phyloP scores from a whole-genome alignment of 2,329 filamentous ascomycete genomes.

The Fusarium sp. region DNA sequence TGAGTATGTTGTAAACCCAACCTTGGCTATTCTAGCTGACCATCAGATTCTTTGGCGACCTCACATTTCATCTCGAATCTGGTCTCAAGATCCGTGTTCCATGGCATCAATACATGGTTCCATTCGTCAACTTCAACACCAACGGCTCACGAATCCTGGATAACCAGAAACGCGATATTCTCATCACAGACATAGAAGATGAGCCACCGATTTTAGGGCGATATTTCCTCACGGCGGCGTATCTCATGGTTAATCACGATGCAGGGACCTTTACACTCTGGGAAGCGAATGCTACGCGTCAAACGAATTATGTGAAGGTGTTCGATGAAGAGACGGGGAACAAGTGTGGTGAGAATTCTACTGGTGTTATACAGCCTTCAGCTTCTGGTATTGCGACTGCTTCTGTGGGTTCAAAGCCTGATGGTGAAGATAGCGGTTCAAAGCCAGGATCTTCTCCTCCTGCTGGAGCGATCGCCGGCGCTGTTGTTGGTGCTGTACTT shows the following conservation, averaged over 20 bases:
- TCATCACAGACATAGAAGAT: conserved; percentile 36
- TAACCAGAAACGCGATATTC: conserved; percentile 38
- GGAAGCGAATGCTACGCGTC: conserved; percentile 46
- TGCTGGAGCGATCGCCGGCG: conserved; percentile 12
- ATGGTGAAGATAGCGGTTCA: background rate
- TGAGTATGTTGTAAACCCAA: background rate
- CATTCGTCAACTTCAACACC: conserved; percentile 41
- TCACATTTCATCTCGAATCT: conserved; percentile 44
- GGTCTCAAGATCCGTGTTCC: conserved; percentile 46
- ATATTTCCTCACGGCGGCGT: conserved; percentile 50
- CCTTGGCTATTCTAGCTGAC: background rate
- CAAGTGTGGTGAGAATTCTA: conserved; percentile 13
- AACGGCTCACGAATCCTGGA: conserved; percentile 38
- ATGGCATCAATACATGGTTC: conserved; percentile 47
- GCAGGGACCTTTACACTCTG: conserved; percentile 49
- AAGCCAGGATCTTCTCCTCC: background rate
- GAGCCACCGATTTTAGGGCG: conserved; percentile 45
- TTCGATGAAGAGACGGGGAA: conserved; percentile 14
- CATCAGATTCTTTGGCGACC: conserved; percentile 43
- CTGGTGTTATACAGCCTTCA: conserved; percentile 22
- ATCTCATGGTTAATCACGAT: conserved; percentile 52
- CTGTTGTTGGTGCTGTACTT: conserved; percentile 1
- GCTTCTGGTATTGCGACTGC: background rate
- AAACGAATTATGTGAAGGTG: conserved; percentile 10
- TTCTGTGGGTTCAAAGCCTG: background rate